Percentiles rank a stretch among this genome's conserved stretches.
Conservation (phyloP, 1,284 basidiomycete species). For the Ustilago loliicola region DNA sequence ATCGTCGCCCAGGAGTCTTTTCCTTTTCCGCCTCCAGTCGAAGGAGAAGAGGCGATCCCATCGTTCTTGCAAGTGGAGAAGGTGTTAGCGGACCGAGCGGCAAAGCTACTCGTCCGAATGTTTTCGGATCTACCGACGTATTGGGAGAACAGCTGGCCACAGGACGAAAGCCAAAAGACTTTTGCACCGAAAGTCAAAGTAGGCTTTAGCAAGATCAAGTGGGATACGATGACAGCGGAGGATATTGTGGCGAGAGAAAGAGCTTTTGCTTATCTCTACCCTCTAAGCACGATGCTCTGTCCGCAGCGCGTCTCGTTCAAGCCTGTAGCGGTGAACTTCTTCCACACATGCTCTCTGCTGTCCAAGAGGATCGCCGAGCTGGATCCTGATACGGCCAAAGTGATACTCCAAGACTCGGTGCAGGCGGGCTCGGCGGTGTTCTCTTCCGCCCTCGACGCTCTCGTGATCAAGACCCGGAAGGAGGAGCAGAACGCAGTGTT, state of each 20-base stretch:
- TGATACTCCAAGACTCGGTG: neutral
- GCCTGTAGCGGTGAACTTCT: conserved; percentile 6
- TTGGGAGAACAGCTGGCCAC: conserved; percentile 72
- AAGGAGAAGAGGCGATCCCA: conserved; percentile 38
- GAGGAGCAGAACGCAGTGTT: conserved; percentile 6
- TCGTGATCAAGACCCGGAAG: conserved; percentile 20
- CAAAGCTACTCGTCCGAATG: conserved; percentile 79
- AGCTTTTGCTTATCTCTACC: conserved; percentile 57
- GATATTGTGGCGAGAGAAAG: conserved; percentile 54
- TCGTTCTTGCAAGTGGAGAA: conserved; percentile 77
- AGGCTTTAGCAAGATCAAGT: conserved; percentile 35
- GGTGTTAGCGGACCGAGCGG: conserved; percentile 78
- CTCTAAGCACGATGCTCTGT: conserved; percentile 37
- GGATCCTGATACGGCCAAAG: conserved; percentile 4
- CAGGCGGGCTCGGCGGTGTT: conserved; percentile 27
- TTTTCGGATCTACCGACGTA: conserved; percentile 76
- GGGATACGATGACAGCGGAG: conserved; percentile 50
- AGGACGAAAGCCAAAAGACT: conserved; percentile 32
- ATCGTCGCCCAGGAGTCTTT: conserved; percentile 35
- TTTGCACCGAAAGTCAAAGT: conserved; percentile 59
- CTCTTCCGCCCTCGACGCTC: conserved; percentile 10
- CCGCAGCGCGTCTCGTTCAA: conserved; percentile 10
- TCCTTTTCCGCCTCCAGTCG: conserved; percentile 72
- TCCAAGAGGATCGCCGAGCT: neutral
- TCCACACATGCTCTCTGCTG: conserved; percentile 1